Evolutionary conservation across 352 stramenopile genomes (phyloP), one percentile per base, ranked within the genome.

Genomic region (Globisporangium apiculatum): DNA sequence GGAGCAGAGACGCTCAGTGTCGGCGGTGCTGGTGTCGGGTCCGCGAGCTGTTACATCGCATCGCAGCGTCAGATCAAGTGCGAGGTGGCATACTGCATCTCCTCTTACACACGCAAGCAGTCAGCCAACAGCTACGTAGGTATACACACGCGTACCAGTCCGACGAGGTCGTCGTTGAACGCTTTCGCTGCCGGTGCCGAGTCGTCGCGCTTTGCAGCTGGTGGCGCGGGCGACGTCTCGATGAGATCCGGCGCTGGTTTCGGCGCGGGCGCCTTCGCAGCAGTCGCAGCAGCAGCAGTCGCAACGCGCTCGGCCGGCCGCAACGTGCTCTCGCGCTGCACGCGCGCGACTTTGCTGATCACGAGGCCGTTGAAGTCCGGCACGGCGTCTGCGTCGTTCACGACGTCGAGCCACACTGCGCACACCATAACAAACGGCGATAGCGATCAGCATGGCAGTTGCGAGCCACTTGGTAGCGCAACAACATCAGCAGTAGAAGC

Each of bases 91-190:
- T 31, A 31, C 24, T 31, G 3, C 24, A 31, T 31, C 24, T 31
- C 24, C 24, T 31, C 24, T 31, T 31, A 31, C 31, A n/a, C 4
- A 18, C 17, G 8, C 40, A 53, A 6, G 42, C 36, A 2, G 37
- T 14, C 5, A 54, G 18, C 55, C 10, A n/a, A 17, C 12, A 5
- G 42, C 15, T 12, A 47, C 42, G 41, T 14, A 45, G 41, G 9
- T 5, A 14, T 45, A 14, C 5, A 43, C 7, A 43, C 7, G 68
- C 69, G 64, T 59, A 93, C 83, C 60, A 93, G 69, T 2, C 83
- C 83, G 49, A 93, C 81, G 41, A 93, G 71, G 58, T 93, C 83
- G 56, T 93, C 75, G 37, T 93, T 90, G 55, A 91, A 91, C 7
- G 71, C 68, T 54, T 93, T 91, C 31, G 79, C 61, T 0, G 64